phyloP scores from a whole-genome alignment of 495 filamentous ascomycete species.

The Lasiosphaeria miniovina region DNA sequence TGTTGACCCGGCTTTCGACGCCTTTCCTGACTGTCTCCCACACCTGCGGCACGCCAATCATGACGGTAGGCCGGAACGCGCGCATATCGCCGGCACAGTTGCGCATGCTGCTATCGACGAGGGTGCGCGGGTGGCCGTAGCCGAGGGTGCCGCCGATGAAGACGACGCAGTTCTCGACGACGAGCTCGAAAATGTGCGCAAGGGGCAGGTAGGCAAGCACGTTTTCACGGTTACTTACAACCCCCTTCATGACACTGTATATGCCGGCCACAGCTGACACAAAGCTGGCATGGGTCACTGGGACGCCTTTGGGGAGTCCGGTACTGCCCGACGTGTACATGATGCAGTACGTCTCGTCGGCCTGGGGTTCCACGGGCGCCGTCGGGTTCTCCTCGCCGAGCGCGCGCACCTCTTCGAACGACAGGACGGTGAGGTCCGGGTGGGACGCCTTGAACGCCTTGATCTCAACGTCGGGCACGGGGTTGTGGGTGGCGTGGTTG shows the following conservation, averaged over 20 bases:
- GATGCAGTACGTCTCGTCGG: constrained; percentile 76
- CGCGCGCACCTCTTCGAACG: constrained; percentile 42
- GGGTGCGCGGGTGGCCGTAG: constrained; percentile 78
- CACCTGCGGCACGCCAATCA: constrained; percentile 83
- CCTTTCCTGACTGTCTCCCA: constrained; percentile 79
- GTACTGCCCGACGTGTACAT: constrained; percentile 96
- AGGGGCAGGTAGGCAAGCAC: constrained; percentile 82
- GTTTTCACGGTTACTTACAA: constrained; percentile 55
- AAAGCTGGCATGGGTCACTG: constrained; percentile 72
- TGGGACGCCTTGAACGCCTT: constrained; percentile 41
- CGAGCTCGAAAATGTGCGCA: constrained; percentile 84
- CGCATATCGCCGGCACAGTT: constrained; percentile 67
- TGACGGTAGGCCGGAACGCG: constrained; percentile 70
- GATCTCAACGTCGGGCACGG: constrained; percentile 39
- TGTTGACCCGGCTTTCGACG: constrained; percentile 62
- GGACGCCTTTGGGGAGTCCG: constrained; percentile 83
- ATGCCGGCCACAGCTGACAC: constrained; percentile 59
- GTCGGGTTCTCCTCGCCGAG: constrained; percentile 65
- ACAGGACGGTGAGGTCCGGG: constrained; percentile 38
- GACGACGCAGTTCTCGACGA: constrained; percentile 72
- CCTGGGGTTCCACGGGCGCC: constrained; percentile 61
- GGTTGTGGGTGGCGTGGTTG: constrained; percentile 39
- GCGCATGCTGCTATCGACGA: constrained; percentile 61
- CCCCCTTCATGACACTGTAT: constrained; percentile 39
- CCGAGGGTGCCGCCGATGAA: constrained; percentile 75